Percentiles rank a stretch among this genome's conserved stretches.
These are phyloP conservation scores for Dactylorhiza incarnata DNA, from an alignment of 106 monocot genomes.

Conservation along the genomic window DNA sequence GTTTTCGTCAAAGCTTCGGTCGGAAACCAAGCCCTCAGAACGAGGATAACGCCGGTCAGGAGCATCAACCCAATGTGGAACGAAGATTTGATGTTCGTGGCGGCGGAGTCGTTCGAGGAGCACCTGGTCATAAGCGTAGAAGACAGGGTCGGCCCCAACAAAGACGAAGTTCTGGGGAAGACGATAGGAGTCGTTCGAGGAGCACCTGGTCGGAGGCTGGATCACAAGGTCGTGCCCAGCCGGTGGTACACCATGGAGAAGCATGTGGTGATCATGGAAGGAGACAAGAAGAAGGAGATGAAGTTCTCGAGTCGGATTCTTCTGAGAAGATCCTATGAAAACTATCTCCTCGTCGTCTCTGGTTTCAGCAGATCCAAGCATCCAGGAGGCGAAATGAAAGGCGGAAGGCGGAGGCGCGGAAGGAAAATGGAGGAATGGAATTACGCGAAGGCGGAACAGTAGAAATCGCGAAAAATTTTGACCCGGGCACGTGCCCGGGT, in stretches of 20 bases:
- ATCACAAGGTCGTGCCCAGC: slow-evolving; percentile 37
- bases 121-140: slow-evolving; percentile 44
- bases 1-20: slow-evolving; percentile 34
- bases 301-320: slow-evolving; percentile 49
- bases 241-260: slow-evolving; percentile 63
- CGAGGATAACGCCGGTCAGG: slow-evolving; percentile 16
- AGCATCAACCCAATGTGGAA: slow-evolving; percentile 47
- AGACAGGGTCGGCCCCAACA: slow-evolving; percentile 36
- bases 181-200: too few species aligned
- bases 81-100: slow-evolving; percentile 69
- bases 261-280: slow-evolving; percentile 35
- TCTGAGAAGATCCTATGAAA: too few species aligned
- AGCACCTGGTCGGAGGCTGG: slow-evolving; percentile 52
- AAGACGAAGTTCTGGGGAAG: slow-evolving; percentile 53
- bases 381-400: too few species aligned
- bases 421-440: too few species aligned
- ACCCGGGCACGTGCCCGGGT: too few species aligned
- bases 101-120: slow-evolving; percentile 71
- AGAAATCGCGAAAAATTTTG: too few species aligned
- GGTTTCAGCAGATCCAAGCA: too few species aligned
- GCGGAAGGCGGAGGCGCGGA: too few species aligned
- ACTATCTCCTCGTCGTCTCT: too few species aligned
- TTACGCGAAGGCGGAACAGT: too few species aligned
- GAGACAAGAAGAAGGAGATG: slow-evolving; percentile 34
- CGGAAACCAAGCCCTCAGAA: slow-evolving; percentile 30